Evolutionary conservation across 2,329 filamentous ascomycete genomes (phyloP), one percentile per base, ranked within the genome.

Genomic region (Neocucurbitaria cava): DNA sequence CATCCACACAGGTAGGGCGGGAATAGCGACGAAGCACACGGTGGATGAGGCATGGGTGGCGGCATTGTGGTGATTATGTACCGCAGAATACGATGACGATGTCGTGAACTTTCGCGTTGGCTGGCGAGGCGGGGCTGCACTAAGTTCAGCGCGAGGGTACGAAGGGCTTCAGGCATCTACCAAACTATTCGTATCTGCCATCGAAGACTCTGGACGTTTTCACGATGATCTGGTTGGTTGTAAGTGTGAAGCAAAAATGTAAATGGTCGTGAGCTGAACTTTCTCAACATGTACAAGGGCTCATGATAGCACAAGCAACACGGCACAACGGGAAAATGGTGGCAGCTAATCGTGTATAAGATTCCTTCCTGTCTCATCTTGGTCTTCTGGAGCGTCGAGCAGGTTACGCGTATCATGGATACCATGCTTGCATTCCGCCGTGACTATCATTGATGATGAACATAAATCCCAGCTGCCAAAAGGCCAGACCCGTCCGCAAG

Each of bases 51-150:
- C 18, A n/a, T 41, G 8, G 24, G 46, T 28, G 39, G 45, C 54
- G 49, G 47, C 62, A 66, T 59, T 24, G 42, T 41, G 46, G 45
- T 52, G 47, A 52, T 63, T 57, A 65, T 60, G 54, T 58, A 56
- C 46, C 51, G 30, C 26, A 31, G 39, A 17, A 53, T 26, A 54
- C 57, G 52, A 62, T 66, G 65, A 68, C 59, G 61, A 57, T 9
- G 61, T 52, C 52, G 54, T 56, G 45, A 57, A 50, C 39, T 56
- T 58, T 61, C 52, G 51, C 42, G 52, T 58, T 64, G 42, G 52
- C 46, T 50, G 38, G 20, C 20, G 38, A 40, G 38, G 51, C 49
- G 47, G 49, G 47, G 31, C 39, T 35, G 23, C 35, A 43, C 35
- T 46, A 17, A 61, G n/a, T n/a, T n/a, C n/a, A 61, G 61, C 57